Conservation (phyloP, 768 basidiomycete species). For the Sporobolomyces phaffii region DNA sequence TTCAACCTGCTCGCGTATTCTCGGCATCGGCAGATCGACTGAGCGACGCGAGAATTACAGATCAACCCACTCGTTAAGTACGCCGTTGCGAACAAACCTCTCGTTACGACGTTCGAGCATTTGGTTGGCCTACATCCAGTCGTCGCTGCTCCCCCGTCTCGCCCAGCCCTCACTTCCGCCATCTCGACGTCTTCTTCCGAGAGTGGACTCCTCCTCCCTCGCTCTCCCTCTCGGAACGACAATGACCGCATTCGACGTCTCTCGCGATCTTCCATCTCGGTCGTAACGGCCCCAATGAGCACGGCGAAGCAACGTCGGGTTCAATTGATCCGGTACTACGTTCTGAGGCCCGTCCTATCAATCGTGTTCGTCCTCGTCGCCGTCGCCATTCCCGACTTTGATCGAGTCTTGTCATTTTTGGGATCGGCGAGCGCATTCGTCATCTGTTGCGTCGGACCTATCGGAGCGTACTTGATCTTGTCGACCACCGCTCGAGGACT, state of each 20-base stretch:
- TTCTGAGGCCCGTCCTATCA: not conserved
- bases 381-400: conserved; percentile 35
- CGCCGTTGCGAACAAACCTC: conserved; percentile 62
- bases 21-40: too few species aligned
- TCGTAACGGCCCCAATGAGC: too few species aligned
- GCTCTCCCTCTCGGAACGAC: too few species aligned
- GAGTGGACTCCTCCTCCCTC: not conserved
- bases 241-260: not conserved
- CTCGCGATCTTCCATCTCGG: not conserved
- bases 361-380: conserved; percentile 15
- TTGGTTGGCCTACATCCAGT: conserved; percentile 51
- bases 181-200: conserved; percentile 5
- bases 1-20: conserved; percentile 54
- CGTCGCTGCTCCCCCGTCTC: not conserved
- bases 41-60: too few species aligned
- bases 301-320: not conserved
- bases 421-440: conserved; percentile 76
- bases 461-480: conserved; percentile 63
- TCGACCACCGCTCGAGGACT: too few species aligned
- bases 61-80: conserved; percentile 61
- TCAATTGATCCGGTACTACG: conserved; percentile 1
- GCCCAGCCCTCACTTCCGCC: conserved; percentile 11
- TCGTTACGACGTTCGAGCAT: conserved; percentile 75
- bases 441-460: conserved; percentile 70
- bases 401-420: conserved; percentile 55